A percentile compares a stretch with the other conserved stretches of the same genome.
phyloP scores from a whole-genome alignment of 2,329 filamentous ascomycete genomes.

The Beauveria australis region DNA sequence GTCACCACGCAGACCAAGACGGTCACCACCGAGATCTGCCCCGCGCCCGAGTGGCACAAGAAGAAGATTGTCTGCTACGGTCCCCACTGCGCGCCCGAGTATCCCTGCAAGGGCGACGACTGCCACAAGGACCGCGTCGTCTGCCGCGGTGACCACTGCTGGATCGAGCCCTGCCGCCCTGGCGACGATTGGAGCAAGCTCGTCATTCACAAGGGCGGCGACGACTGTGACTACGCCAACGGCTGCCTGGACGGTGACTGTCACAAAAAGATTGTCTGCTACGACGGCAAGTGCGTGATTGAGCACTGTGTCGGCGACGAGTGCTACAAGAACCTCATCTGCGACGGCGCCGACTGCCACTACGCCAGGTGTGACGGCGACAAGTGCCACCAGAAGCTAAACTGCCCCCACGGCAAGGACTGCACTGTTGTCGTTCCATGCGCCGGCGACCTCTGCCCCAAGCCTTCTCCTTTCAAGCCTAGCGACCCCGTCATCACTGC shows the following conservation, averaged over 20 bases:
- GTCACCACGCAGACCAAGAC: conserved; percentile 18
- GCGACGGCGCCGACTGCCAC: conserved; percentile 23
- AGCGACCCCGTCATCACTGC: conserved; percentile 13
- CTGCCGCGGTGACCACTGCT: conserved; percentile 23
- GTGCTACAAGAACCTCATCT: conserved; percentile 26
- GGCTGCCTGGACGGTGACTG: conserved; percentile 18
- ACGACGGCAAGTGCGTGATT: conserved; percentile 21
- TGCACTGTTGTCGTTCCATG: conserved; percentile 20
- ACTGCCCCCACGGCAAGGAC: conserved; percentile 18
- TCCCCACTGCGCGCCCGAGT: conserved; percentile 23
- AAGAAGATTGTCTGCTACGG: conserved; percentile 29
- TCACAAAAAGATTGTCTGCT: conserved; percentile 27
- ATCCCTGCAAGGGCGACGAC: conserved; percentile 19
- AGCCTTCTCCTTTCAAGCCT: conserved; percentile 12
- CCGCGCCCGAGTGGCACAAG: conserved; percentile 19
- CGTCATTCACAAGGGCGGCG: conserved; percentile 20
- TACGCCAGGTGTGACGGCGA: conserved; percentile 22
- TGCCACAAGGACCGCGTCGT: conserved; percentile 23
- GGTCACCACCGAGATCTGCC: conserved; percentile 16
- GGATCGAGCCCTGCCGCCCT: conserved; percentile 18
- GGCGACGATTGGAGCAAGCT: conserved; percentile 23
- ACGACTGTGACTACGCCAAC: conserved; percentile 21
- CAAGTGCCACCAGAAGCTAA: conserved; percentile 23
- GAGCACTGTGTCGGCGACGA: conserved; percentile 21
- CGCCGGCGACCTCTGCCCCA: conserved; percentile 14